phyloP scores from a whole-genome alignment of 768 basidiomycete species.

The Amanita fuliginea region DNA sequence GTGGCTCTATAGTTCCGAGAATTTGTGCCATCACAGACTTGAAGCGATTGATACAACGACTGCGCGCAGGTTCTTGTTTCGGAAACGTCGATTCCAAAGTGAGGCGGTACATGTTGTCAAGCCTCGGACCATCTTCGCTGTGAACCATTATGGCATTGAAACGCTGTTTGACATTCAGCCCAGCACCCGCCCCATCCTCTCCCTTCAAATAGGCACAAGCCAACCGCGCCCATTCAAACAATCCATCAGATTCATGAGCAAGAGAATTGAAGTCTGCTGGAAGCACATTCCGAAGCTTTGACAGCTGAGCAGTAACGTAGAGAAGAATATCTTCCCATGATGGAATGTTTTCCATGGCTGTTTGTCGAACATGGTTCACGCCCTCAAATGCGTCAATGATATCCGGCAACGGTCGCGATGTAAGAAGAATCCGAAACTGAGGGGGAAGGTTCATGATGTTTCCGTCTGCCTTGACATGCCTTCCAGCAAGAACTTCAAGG shows the following conservation, averaged over 20 bases:
- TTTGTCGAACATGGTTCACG: conserved; percentile 1
- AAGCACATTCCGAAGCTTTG: background rate
- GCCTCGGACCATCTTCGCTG: background rate
- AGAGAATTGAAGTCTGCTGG: conserved; percentile 11
- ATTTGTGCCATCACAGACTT: background rate
- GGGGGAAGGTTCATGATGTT: conserved; percentile 11
- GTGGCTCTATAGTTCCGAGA: background rate
- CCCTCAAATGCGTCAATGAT: conserved; percentile 9
- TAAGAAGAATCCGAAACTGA: conserved; percentile 19
- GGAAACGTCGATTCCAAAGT: background rate
- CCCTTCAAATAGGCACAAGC: conserved; percentile 14
- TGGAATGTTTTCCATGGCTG: conserved; percentile 9
- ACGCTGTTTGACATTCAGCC: background rate
- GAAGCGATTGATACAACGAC: conserved; percentile 1
- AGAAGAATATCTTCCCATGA: conserved; percentile 3
- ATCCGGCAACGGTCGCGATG: conserved; percentile 16
- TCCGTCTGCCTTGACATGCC: background rate
- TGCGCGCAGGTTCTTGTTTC: background rate
- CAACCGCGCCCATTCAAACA: conserved; percentile 23
- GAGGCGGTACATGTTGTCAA: conserved; percentile 1
- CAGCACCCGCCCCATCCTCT: background rate
- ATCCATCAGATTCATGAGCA: conserved; percentile 14
- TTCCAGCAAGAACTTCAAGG: background rate
- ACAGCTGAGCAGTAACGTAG: conserved; percentile 2
- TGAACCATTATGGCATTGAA: background rate